Conservation (phyloP, 352 stramenopile genomes). For the Peronosclerospora sorghi region DNA sequence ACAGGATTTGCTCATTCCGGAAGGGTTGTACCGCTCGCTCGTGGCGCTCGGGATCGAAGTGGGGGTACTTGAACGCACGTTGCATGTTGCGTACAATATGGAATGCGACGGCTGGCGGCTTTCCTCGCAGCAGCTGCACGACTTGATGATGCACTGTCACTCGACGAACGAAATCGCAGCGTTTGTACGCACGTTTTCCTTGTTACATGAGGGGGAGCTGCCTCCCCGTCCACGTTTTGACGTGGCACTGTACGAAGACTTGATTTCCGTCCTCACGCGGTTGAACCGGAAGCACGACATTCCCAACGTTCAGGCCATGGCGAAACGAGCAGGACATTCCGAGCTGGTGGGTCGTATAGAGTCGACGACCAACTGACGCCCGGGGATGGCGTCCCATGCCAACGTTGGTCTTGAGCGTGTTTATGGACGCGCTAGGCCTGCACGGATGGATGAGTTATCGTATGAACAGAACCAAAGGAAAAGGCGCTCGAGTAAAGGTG, state of each 20-base stretch:
- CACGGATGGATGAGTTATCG: no score
- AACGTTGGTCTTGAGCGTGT: no score
- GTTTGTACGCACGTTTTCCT: conserved; percentile 48
- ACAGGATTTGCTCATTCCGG: conserved; percentile 30
- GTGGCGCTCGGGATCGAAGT: conserved; percentile 43
- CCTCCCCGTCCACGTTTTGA: conserved; percentile 32
- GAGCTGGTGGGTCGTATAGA: no score
- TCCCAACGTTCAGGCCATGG: conserved; percentile 32
- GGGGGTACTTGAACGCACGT: conserved; percentile 52
- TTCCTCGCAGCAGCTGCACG: conserved; percentile 34
- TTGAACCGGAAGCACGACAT: conserved; percentile 39
- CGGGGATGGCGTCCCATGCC: no score
- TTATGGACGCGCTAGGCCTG: no score
- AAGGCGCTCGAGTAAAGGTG: no score
- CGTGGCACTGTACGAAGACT: conserved; percentile 41
- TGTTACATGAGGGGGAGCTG: conserved; percentile 46
- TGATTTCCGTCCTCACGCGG: conserved; percentile 30
- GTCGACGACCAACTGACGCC: no score
- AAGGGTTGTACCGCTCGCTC: conserved; percentile 50
- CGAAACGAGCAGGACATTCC: conserved; percentile 14
- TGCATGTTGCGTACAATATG: conserved; percentile 77
- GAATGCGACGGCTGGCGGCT: conserved; percentile 64
- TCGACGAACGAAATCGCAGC: conserved; percentile 37
- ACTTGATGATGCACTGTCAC: conserved; percentile 33
- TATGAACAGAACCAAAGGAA: no score